A percentile compares a stretch with the other conserved stretches of the same genome.
phyloP scores from a whole-genome alignment of 129 eudicot species.

The Tanacetum coccineum region DNA sequence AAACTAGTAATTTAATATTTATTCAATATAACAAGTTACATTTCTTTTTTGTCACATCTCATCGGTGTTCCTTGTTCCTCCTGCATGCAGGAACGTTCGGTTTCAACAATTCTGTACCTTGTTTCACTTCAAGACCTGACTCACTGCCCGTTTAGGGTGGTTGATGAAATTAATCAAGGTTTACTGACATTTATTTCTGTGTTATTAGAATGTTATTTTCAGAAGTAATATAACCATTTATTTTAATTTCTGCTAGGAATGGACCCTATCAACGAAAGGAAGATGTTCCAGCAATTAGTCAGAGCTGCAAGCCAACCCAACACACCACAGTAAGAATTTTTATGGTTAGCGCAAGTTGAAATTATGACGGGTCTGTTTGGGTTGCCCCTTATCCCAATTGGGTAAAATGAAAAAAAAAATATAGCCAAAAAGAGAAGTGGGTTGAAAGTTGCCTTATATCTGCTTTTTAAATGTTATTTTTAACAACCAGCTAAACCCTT shows the following conservation, averaged over 20 bases:
- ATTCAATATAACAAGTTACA: not conserved
- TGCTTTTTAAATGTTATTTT: too few species aligned
- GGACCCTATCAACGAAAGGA: constrained; percentile 97
- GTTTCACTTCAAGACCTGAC: constrained; percentile 97
- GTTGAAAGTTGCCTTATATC: too few species aligned
- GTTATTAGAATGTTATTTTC: not conserved
- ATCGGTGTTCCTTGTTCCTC: constrained; percentile 21
- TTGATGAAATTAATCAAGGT: constrained; percentile 99
- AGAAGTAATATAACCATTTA: not conserved
- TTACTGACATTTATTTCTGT: constrained; percentile 8
- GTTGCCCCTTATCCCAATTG: not conserved
- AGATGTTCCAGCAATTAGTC: constrained; percentile 97
- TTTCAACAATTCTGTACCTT: constrained; percentile 95
- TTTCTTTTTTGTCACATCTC: constrained; percentile 14
- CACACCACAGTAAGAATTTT: constrained; percentile 84
- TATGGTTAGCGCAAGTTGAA: constrained; percentile 1
- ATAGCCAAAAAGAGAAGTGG: too few species aligned
- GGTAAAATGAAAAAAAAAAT: too few species aligned
- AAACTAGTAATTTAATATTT: not conserved
- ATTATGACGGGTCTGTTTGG: constrained; percentile 44
- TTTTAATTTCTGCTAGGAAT: constrained; percentile 50
- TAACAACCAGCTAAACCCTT: too few species aligned
- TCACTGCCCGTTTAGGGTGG: constrained; percentile 96
- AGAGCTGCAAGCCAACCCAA: constrained; percentile 91
- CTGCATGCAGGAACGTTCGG: constrained; percentile 92